Evolutionary conservation across 139 green algal genomes (phyloP).

Genomic region (Chlorella sorokiniana): DNA sequence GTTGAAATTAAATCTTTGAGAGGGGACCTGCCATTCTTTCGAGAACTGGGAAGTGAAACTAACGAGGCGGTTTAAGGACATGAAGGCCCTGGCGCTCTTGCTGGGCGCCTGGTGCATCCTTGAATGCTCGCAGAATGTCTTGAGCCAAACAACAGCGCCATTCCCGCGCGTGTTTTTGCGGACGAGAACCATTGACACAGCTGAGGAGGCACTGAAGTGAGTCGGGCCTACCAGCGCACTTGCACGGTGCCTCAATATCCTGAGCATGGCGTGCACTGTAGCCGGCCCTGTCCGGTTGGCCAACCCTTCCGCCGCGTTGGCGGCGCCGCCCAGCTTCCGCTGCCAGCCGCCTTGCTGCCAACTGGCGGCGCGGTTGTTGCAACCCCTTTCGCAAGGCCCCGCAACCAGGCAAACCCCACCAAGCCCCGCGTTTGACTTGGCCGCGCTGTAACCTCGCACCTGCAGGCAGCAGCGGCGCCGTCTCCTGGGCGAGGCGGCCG

Average conservation of each 20-base stretch:
- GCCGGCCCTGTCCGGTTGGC: not conserved
- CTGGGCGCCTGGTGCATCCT: not conserved
- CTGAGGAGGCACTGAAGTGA: not conserved
- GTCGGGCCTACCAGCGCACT: not conserved
- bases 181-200: not conserved
- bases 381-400: no score
- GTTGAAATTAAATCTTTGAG: no score
- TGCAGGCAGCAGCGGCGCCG: slow-evolving; percentile 21
- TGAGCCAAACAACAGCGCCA: not conserved
- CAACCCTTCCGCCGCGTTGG: not conserved
- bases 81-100: not conserved
- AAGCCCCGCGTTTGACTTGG: not conserved
- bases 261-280: not conserved
- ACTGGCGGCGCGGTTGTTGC: not conserved
- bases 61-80: not conserved
- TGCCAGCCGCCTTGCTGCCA: not conserved
- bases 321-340: not conserved
- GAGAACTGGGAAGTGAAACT: no score
- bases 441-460: not conserved
- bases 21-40: no score
- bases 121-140: not conserved
- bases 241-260: not conserved
- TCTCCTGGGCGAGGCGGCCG: not conserved
- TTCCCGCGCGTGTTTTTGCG: not conserved
- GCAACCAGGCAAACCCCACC: not conserved